Base-by-base conservation (phyloP, 257 asterid genomes). In the Oldenlandia corymbosa region DNA sequence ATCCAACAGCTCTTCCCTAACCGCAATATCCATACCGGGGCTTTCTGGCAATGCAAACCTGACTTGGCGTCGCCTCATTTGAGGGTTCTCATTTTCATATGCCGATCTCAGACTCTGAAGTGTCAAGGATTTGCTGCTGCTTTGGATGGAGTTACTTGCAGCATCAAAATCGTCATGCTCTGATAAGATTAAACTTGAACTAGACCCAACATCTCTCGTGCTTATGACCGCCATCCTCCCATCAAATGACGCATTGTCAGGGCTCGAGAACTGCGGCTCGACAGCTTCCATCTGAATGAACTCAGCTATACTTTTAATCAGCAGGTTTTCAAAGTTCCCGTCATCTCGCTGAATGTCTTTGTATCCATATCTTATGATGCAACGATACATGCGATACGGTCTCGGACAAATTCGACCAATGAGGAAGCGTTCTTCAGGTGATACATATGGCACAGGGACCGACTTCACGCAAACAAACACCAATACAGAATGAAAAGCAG, bases 171-270 rank as follows among this genome's bases (percentile, higher is more conserved):
- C 85, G 50, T 82, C 88, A 6, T 49, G 78, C 74, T 83, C 84
- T 0, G 87, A 78, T 27, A 77, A 76, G 8, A 81, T 59, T 46
- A 89, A 67, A 31, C 75, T 78, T 23, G 91, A 70, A 30, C 71
- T 71, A 0, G 94, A 81, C 18, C 80, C 81, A 0, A 77, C 48
- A 43, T 48, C 62, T 39, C 77, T 72, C 45, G 88, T 79, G 78
- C 97, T 82, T 71, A 92, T 87, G 37, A 92, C 97, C 0, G 99
- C 99, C 99, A 92, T 89, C 71, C 99, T 78, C 69, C 97, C 99
- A 17, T 89, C 99, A 26, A 79, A 83, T 5, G 93, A 82, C 20
- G 79, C 75, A 8, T 80, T 73, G 60, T 89, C 99, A 0, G 91
- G 73, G 64, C 83, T 81, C 2, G 91, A 80, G 51, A 71, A 67